phyloP scores from a whole-genome alignment of 768 basidiomycete genomes.

The Coprinopsis sp. region DNA sequence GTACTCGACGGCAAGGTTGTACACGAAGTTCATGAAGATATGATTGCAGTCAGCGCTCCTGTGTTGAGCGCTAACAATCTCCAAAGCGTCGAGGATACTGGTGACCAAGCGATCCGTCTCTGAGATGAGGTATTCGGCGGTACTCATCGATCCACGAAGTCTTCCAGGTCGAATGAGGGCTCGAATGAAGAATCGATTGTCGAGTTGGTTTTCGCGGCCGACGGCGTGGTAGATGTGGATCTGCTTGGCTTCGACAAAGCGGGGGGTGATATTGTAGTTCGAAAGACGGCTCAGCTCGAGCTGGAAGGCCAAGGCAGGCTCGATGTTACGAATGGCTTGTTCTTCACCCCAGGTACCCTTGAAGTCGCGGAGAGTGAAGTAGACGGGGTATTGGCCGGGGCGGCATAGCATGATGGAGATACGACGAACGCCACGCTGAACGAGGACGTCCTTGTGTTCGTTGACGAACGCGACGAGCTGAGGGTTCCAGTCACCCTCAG shows the following conservation, averaged over 20 bases:
- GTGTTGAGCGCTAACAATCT: slow-evolving; percentile 86
- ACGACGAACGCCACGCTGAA: slow-evolving; percentile 81
- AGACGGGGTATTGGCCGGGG: slow-evolving; percentile 86
- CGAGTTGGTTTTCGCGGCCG: slow-evolving; percentile 94
- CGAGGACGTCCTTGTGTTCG: slow-evolving; percentile 55
- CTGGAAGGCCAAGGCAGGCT: slow-evolving; percentile 97
- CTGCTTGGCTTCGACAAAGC: slow-evolving; percentile 94
- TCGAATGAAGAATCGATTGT: slow-evolving; percentile 96
- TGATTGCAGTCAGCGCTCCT: slow-evolving; percentile 97
- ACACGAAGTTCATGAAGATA: slow-evolving; percentile 98
- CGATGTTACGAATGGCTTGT: slow-evolving; percentile 94
- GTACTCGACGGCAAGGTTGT: slow-evolving; percentile 91
- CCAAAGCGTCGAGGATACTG: slow-evolving; percentile 88
- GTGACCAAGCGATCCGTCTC: slow-evolving; percentile 97
- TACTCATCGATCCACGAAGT: slow-evolving; percentile 86
- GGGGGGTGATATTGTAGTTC: slow-evolving; percentile 94
- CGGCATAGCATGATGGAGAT: slow-evolving; percentile 91
- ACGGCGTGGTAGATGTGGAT: slow-evolving; percentile 97
- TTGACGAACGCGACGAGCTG: slow-evolving; percentile 71
- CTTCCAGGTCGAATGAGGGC: slow-evolving; percentile 95
- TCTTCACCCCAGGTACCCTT: slow-evolving; percentile 85
- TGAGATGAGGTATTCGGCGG: slow-evolving; percentile 96
- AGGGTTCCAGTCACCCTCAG: slow-evolving; percentile 73
- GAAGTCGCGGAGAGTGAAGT: slow-evolving; percentile 82
- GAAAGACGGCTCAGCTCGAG: slow-evolving; percentile 94